Base-by-base conservation (phyloP, 768 basidiomycete genomes). In the Agaricus subrufescens region DNA sequence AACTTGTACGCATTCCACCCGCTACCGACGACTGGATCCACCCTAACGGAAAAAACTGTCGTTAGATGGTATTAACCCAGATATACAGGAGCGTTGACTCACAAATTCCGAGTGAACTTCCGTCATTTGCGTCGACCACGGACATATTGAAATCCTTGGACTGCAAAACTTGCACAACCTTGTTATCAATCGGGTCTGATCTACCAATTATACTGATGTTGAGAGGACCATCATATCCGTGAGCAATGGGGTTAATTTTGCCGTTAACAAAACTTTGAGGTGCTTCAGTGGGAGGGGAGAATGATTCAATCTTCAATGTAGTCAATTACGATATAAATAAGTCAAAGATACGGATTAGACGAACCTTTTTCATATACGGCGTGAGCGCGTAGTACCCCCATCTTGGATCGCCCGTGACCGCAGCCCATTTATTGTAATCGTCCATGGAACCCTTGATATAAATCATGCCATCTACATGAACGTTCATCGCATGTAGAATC, bases 351-450 rank as follows among this genome's bases (percentile, higher is more conserved):
- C 6, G 1, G 12, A 37, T 38, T 26, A 25, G 25, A 25, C 23
- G 23, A 23, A 69, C 71, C 61, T 60, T 66, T 5, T 52, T 26
- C 11, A 69, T 56, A 42, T 65, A 69, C 19, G 65, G 60, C n/a
- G 60, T 53, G 29, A 71, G 52, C 7, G 50, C 59, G 2, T 57
- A 56, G 63, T 67, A 68, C 1, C 61, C 60, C 83, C 84, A 85
- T 4, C 72, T 72, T 1, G 69, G 52, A 39, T 83, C 79, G 7
- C 76, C 81, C 11, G 72, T 68, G 23, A 76, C 66, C 1, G 60
- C 45, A 0, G 76, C 80, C 66, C 77, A 80, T 56, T 78, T 76
- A 57, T 85, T 78, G 53, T 75, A 85, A 59, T 84, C 83, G 14
- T 71, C 70, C 3, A 49, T 53, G 3, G 69, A 65, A 4, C 74